These are phyloP conservation scores for Anthracocystis setariae DNA, from an alignment of 1,284 basidiomycete genomes.

Conservation along the genomic window DNA sequence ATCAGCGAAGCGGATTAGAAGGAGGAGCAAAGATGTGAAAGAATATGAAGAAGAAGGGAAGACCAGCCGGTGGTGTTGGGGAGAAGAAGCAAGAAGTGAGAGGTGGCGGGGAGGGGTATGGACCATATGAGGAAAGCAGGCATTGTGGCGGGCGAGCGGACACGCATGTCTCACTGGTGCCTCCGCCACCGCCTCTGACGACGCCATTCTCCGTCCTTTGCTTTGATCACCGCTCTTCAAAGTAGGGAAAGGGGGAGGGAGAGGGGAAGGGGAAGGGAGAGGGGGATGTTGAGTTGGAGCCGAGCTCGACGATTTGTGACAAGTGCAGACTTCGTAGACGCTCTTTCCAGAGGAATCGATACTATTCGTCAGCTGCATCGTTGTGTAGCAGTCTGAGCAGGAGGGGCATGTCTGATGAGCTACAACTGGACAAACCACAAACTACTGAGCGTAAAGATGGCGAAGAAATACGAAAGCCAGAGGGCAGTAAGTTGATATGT, in stretches of 20 bases:
- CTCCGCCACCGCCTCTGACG: neutral
- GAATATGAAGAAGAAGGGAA: constrained; percentile 3
- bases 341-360: too few relatives aligned
- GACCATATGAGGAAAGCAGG: constrained; percentile 14
- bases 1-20: constrained; percentile 4
- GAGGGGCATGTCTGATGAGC: neutral
- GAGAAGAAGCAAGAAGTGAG: constrained; percentile 19
- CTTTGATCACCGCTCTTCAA: too few relatives aligned
- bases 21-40: constrained; percentile 18
- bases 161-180: neutral
- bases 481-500: constrained; percentile 31
- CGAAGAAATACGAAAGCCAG: neutral
- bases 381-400: neutral
- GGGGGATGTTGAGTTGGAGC: constrained; percentile 19
- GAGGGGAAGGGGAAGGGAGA: neutral
- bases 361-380: neutral
- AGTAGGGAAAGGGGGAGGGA: too few relatives aligned
- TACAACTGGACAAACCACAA: neutral
- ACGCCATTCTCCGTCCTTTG: too few relatives aligned
- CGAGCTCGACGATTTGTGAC: constrained; percentile 1
- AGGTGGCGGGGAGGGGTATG: neutral
- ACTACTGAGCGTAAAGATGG: neutral
- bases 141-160: neutral
- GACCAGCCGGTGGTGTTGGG: constrained; percentile 48
- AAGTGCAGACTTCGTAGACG: neutral